Percentiles rank a stretch among this genome's conserved stretches.
phyloP scores from a whole-genome alignment of 2,329 filamentous ascomycete genomes.

The Chrysoporthe deuterocubensis region DNA sequence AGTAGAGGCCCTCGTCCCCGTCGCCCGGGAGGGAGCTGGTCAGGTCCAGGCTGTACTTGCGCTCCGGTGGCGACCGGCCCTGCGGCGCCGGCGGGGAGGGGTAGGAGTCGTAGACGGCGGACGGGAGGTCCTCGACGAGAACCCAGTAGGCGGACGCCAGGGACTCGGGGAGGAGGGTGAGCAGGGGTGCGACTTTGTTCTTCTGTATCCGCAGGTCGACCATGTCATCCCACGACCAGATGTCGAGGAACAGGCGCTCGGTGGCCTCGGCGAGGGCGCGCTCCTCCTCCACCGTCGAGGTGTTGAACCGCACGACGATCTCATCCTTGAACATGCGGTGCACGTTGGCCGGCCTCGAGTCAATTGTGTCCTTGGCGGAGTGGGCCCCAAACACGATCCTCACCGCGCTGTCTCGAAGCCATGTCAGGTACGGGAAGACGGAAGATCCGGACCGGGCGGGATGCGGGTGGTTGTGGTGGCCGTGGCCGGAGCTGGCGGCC shows the following conservation, averaged over 20 bases:
- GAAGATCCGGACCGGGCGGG: conserved; percentile 22
- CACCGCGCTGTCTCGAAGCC: conserved; percentile 54
- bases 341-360: conserved; percentile 32
- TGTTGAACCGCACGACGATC: conserved; percentile 87
- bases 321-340: conserved; percentile 69
- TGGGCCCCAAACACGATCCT: conserved; percentile 55
- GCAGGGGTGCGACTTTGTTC: conserved; percentile 76
- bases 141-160: conserved; percentile 73
- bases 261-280: conserved; percentile 72
- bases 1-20: conserved; percentile 55
- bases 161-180: conserved; percentile 76
- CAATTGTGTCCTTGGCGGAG: conserved; percentile 37
- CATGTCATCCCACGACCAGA: conserved; percentile 76
- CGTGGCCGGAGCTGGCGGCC: conserved; percentile 26
- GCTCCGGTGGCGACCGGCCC: conserved; percentile 30
- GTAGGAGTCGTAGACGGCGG: conserved; percentile 77
- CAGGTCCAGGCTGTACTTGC: conserved; percentile 36
- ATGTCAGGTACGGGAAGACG: conserved; percentile 54
- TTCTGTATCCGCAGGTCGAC: conserved; percentile 82
- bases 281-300: conserved; percentile 71
- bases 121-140: conserved; percentile 79
- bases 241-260: conserved; percentile 78
- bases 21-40: conserved; percentile 34
- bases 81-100: conserved; percentile 48
- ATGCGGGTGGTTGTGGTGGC: conserved; percentile 26